phyloP scores from a whole-genome alignment of 2,329 filamentous ascomycete species.

The Penicillium brevicompactum region DNA sequence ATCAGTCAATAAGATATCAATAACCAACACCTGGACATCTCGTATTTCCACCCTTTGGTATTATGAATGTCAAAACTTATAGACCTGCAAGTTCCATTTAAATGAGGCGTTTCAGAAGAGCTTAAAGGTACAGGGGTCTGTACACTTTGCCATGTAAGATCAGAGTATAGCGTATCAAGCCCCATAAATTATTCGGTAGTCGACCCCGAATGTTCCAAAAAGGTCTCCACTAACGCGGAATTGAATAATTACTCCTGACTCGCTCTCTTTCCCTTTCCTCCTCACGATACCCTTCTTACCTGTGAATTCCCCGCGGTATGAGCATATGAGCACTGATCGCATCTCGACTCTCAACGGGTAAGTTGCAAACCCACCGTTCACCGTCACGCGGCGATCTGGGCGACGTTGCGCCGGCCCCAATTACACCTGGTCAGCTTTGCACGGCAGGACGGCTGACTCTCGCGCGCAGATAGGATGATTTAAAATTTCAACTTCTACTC shows the following conservation, averaged over 20 bases:
- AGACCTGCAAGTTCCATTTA: not conserved
- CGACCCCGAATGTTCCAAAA: conserved; percentile 12
- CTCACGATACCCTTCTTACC: not conserved
- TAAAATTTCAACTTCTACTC: conserved; percentile 24
- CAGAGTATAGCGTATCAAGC: not conserved
- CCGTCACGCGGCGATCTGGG: conserved; percentile 2
- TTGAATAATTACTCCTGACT: conserved; percentile 13
- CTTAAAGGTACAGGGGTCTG: conserved; percentile 6
- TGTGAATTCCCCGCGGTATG: not conserved
- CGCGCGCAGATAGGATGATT: conserved; percentile 27
- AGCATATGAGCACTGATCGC: conserved; percentile 4
- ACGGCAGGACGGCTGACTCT: conserved; percentile 18
- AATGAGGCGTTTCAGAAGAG: not conserved
- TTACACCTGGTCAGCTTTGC: conserved; percentile 10
- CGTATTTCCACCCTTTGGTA: not conserved
- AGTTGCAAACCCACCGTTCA: conserved; percentile 10
- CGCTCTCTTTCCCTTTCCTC: conserved; percentile 2
- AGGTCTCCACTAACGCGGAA: conserved; percentile 8
- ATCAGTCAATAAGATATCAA: not conserved
- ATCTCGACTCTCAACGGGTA: conserved; percentile 15
- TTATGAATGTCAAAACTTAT: too few relatives aligned
- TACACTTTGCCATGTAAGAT: conserved; percentile 5
- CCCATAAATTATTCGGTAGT: conserved; percentile 16
- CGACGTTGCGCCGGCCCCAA: conserved; percentile 12
- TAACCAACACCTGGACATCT: not conserved